Base-by-base conservation (phyloP, 1,284 basidiomycete genomes). In the Puccinia sorghi region DNA sequence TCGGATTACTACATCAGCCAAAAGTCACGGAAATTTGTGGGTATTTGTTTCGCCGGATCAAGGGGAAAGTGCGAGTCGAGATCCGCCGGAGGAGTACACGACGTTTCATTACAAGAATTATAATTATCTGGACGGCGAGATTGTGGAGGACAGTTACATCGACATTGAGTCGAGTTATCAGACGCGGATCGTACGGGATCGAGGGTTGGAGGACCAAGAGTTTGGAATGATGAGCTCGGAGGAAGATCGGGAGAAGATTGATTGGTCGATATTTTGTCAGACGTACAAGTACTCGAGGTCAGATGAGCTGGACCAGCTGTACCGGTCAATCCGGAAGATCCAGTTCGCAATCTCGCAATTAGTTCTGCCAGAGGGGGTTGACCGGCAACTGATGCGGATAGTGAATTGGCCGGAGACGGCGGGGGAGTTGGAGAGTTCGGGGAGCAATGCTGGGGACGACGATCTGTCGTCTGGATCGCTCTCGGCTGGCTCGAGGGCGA, bases 301-400 rank as follows among this genome's bases (percentile, higher is more conserved):
- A 27, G 76, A 61, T 3, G 76, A 71, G 39, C 57, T 71, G 9
- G 76, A 78, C 39, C 64, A 69, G 59, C 76, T 78, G 13, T 78
- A 78, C 43, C 66, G 57, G 17, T 71, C 69, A 12, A 71, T 78
- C 57, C 76, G 75, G 32, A 66, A 67, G 25, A 78, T 57, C 27
- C 75, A 78, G 52, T 70, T 78, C 39, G 66, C 75, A 12, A 78
- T 78, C 75, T 69, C 64, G 20, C 75, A 78, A 27, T 67, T 78
- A 48, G 75, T 78, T 41, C 25, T 78, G 48, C 75, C 75, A 20
- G 75, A 78, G 43, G 75, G 75, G 9, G 66, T 70, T 41, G 75
- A 78, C 59, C 64, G 66, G 15, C 64, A 69, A 71, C 46, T 70
- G 46, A 71, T 71, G 66, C 39, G 66, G 41, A 67, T 78, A 15